Conservation (phyloP, 1,284 basidiomycete species). For the Ganoderma lingzhi region DNA sequence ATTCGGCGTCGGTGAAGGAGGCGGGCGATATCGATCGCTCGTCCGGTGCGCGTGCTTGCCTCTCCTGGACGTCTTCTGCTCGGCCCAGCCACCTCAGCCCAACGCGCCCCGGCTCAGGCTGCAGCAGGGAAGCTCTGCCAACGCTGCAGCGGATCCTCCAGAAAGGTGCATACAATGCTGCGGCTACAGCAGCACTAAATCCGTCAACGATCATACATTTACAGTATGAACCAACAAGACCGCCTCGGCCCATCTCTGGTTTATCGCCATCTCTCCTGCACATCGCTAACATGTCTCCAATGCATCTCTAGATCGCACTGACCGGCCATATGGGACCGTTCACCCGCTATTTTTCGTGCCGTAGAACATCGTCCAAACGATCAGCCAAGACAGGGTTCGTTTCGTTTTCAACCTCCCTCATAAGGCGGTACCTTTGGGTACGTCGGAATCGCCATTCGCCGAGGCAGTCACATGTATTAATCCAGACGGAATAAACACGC, state of each 20-base stretch:
- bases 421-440: neutral
- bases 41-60: neutral
- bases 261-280: neutral
- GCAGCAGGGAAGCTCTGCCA: neutral
- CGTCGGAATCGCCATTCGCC: neutral
- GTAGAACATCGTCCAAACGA: neutral
- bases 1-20: neutral
- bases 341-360: neutral
- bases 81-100: neutral
- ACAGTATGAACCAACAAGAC: neutral
- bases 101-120: neutral
- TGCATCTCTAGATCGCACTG: neutral
- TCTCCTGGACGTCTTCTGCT: neutral
- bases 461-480: neutral
- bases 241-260: neutral
- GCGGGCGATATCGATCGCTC: neutral
- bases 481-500: neutral
- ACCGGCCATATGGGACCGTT: neutral
- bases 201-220: neutral
- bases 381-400: neutral
- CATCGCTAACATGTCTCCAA: neutral
- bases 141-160: neutral
- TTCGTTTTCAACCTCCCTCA: neutral
- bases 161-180: neutral
- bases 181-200: neutral